phyloP scores from a whole-genome alignment of 768 basidiomycete genomes.

The Tulasnella calospora region DNA sequence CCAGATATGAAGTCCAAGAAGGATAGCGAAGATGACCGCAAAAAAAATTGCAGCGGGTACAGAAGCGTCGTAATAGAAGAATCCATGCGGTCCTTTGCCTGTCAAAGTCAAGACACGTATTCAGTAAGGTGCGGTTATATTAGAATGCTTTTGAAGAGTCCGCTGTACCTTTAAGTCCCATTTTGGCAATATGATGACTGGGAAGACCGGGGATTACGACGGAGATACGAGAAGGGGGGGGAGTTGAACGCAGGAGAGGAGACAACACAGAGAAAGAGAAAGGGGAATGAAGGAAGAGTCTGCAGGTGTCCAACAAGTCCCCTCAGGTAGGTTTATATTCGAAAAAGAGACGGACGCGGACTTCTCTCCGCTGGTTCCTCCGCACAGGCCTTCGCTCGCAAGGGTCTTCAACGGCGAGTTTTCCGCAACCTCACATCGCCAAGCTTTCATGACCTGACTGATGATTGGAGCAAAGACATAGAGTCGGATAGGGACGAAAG shows the following conservation, averaged over 20 bases:
- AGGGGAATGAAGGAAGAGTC: not conserved
- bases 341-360: not conserved
- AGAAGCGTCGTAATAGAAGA: constrained; percentile 15
- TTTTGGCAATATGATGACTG: not conserved
- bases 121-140: not conserved
- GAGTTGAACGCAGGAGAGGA: not conserved
- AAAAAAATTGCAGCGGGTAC: constrained; percentile 8
- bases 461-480: not conserved
- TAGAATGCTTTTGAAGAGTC: not conserved
- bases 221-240: not conserved
- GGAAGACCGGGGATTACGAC: no score
- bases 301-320: not conserved
- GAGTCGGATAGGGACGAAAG: not conserved
- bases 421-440: not conserved
- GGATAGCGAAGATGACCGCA: not conserved
- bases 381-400: not conserved
- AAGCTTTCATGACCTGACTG: not conserved
- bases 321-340: not conserved
- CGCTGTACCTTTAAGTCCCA: not conserved
- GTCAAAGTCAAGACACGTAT: not conserved
- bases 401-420: not conserved
- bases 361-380: not conserved
- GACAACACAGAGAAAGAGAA: not conserved
- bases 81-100: not conserved
- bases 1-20: not conserved